A percentile compares a stretch with the other conserved stretches of the same genome.
Evolutionary conservation across 2,329 filamentous ascomycete species (phyloP).

Genomic region (Trichoderma sp.): DNA sequence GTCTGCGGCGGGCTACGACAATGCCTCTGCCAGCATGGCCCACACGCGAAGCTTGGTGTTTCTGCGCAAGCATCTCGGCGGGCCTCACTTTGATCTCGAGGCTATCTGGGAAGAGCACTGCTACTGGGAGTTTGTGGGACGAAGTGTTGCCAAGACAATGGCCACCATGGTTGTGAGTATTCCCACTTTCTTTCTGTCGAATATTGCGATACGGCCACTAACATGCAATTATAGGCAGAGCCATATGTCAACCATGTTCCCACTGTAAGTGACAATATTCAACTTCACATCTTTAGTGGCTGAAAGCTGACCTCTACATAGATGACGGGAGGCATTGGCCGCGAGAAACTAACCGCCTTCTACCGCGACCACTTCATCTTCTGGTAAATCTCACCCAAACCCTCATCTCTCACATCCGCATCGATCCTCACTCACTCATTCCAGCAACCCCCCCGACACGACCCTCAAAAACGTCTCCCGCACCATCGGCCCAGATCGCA

Average conservation of each 20-base stretch:
- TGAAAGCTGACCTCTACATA: slow-evolving; percentile 31
- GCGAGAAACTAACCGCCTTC: slow-evolving; percentile 65
- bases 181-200: not conserved
- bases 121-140: slow-evolving; percentile 67
- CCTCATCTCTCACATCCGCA: not conserved
- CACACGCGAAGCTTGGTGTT: slow-evolving; percentile 69
- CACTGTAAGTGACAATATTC: slow-evolving; percentile 51
- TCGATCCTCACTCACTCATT: not conserved
- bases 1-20: slow-evolving; percentile 53
- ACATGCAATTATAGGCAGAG: slow-evolving; percentile 44
- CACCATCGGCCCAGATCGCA: slow-evolving; percentile 69
- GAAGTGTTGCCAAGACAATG: slow-evolving; percentile 73
- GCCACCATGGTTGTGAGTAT: slow-evolving; percentile 68
- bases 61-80: slow-evolving; percentile 64
- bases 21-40: slow-evolving; percentile 58
- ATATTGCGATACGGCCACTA: not conserved
- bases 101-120: slow-evolving; percentile 79
- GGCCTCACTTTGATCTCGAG: slow-evolving; percentile 73
- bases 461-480: slow-evolving; percentile 68
- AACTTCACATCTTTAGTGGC: too few species aligned
- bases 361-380: slow-evolving; percentile 76
- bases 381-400: slow-evolving; percentile 26
- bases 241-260: slow-evolving; percentile 79
- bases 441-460: slow-evolving; percentile 67
- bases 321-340: slow-evolving; percentile 70